phyloP scores from a whole-genome alignment of 441 rosid species.

The Breynia disticha region DNA sequence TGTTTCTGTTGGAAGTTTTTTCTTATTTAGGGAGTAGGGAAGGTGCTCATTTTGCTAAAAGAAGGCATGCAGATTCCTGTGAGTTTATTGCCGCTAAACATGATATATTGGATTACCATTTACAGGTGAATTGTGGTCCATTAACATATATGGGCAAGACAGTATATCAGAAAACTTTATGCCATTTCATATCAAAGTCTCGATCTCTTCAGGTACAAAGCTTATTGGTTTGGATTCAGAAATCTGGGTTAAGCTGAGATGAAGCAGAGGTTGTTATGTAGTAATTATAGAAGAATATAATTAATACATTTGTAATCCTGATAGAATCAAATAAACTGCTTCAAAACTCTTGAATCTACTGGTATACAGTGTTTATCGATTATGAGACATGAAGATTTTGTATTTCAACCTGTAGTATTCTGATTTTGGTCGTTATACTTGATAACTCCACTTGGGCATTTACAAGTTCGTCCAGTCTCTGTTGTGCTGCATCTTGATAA shows the following conservation, averaged over 20 bases:
- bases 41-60: constrained; percentile 1
- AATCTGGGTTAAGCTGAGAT: too few species aligned
- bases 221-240: too few species aligned
- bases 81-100: neutral
- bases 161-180: too few species aligned
- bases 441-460: constrained; percentile 46
- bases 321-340: too few species aligned
- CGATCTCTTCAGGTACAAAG: neutral
- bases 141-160: constrained; percentile 4
- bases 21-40: neutral
- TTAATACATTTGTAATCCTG: too few species aligned
- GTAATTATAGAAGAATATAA: too few species aligned
- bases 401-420: constrained; percentile 50
- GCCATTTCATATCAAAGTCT: neutral
- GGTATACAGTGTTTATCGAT: neutral
- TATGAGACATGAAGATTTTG: constrained; percentile 65
- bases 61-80: neutral
- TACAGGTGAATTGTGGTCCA: neutral
- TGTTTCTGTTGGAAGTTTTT: neutral
- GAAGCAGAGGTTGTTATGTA: too few species aligned
- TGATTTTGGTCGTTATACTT: constrained; percentile 32
- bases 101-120: neutral
- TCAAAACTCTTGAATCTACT: constrained; percentile 1
- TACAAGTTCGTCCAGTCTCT: constrained; percentile 44
- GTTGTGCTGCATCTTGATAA: constrained; percentile 64